These are phyloP conservation scores for Clonostachys rhizophaga DNA, from an alignment of 2,329 filamentous ascomycete species.

Conservation along the genomic window DNA sequence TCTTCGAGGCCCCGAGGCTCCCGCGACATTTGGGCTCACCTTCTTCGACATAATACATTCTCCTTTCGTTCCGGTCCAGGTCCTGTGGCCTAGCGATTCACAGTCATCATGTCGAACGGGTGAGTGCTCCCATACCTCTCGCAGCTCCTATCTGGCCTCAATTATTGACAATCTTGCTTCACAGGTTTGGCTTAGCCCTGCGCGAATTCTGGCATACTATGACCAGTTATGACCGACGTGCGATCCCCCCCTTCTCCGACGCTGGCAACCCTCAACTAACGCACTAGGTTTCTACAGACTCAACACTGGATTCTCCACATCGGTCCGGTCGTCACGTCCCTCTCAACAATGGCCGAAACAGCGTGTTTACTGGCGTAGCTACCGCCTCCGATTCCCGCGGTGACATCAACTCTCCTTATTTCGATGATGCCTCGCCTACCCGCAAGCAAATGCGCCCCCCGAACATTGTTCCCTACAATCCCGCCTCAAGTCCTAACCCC, in stretches of 20 bases:
- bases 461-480: constrained; percentile 23
- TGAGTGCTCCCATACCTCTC: not conserved
- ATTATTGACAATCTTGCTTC: not conserved
- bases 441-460: constrained; percentile 41
- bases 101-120: not conserved
- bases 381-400: constrained; percentile 85
- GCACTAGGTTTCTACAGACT: constrained; percentile 53
- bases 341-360: constrained; percentile 75
- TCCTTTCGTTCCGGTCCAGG: too few species aligned
- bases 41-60: too few species aligned
- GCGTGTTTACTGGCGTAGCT: constrained; percentile 80
- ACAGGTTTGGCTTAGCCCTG: constrained; percentile 63
- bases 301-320: constrained; percentile 88
- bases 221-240: constrained; percentile 67
- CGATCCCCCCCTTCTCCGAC: constrained; percentile 19
- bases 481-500: constrained; percentile 46
- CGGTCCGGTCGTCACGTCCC: constrained; percentile 87
- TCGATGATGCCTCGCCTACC: constrained; percentile 61
- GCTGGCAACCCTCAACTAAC: not conserved
- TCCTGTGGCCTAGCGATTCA: too few species aligned
- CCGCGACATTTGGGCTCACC: too few species aligned
- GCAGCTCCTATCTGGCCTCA: not conserved
- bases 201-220: constrained; percentile 94
- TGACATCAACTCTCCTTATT: constrained; percentile 76
- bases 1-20: too few species aligned